Base-by-base conservation (phyloP, 345 rosid genomes). In the Dipteronia dyeriana region DNA sequence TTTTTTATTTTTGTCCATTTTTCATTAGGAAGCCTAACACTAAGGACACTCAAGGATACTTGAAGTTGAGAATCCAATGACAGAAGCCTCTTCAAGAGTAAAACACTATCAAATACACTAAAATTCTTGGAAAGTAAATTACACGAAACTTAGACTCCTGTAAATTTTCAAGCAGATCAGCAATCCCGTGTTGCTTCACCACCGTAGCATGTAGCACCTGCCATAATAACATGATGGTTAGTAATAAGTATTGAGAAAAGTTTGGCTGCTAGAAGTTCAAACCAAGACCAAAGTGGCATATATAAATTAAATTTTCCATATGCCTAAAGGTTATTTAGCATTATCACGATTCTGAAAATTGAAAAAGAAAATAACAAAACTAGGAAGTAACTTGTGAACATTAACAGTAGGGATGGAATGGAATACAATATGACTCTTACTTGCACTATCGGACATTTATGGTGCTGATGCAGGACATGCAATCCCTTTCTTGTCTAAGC, bases 161-260 rank as follows among this genome's bases (percentile, higher is more conserved):
- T 80, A 92, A 47, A 23, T 78, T 84, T 71, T 91, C 95, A 38
- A 94, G 87, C 83, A 85, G 71, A 70, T 89, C 88, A 12, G 88
- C 78, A 69, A 95, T 92, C 84, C 93, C 95, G 60, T 92, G 86
- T 80, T 93, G 98, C 81, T 90, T 92, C 80, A 89, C 75, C 74
- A 92, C 91, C 0, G 97, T 82, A 56, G 87, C 81, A 53, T 95
- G 97, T 57, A 95, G 82, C 60, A 89, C 90, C 99, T 95, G 88
- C 66, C 81, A 76, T 20, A 26, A 72, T 22, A 76, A 74, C 45
- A 71, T 45, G 6, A 61, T 43, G 47, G 79, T 25, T 41, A 49
- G 70, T 56, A 39, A 0, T 47, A 13, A 38, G 43, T 9, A 53
- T 53, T 45, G 39, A 38, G 49, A 47, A 72, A n/a, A 39, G 64